These are phyloP conservation scores for Cladosporium austrohemisphaericum DNA, from an alignment of 2,329 filamentous ascomycete genomes.

Conservation along the genomic window DNA sequence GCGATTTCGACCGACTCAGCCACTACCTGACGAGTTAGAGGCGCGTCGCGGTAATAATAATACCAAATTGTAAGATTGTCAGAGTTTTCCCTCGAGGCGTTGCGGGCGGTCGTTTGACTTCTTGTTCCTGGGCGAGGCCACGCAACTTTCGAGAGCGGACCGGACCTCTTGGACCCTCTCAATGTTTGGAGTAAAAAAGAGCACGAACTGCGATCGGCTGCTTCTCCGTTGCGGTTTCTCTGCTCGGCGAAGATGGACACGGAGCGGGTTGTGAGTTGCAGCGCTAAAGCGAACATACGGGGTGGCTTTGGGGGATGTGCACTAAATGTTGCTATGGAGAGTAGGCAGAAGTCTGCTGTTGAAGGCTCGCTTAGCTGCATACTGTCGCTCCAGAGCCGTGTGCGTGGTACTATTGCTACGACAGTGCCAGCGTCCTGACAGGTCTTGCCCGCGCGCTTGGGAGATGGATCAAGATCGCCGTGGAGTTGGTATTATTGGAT, in stretches of 20 bases:
- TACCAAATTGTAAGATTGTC: neutral
- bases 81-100: neutral
- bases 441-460: slow-evolving; percentile 1
- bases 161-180: slow-evolving; percentile 3
- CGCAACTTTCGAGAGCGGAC: neutral
- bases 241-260: slow-evolving; percentile 6
- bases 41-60: neutral
- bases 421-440: neutral
- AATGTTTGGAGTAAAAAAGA: neutral
- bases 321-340: neutral
- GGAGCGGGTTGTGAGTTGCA: neutral
- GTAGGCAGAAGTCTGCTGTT: neutral
- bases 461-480: neutral
- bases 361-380: slow-evolving; percentile 7
- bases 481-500: neutral
- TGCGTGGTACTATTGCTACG: neutral
- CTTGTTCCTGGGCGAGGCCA: neutral
- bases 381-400: slow-evolving; percentile 1
- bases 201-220: neutral
- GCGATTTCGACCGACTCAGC: neutral
- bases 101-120: neutral
- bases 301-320: neutral
- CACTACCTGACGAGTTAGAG: neutral
- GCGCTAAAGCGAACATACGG: slow-evolving; percentile 5
- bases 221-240: slow-evolving; percentile 1